Evolutionary conservation across 164 flowering plant species (phyloP), one percentile per base, ranked within the genome.

Genomic region (Aristolochia contorta): DNA sequence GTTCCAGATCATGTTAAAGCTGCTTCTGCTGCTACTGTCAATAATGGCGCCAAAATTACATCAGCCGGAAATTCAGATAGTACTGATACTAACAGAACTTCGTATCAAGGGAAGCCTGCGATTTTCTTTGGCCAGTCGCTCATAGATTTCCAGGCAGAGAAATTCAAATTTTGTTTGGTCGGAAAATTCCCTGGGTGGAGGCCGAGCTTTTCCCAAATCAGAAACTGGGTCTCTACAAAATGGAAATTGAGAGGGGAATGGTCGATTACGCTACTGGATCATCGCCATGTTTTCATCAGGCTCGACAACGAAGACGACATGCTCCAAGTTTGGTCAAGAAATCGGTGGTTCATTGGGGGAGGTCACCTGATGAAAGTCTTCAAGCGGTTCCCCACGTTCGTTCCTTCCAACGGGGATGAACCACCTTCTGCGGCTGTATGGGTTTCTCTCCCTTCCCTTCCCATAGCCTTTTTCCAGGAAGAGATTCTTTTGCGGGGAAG

Each of bases 261-360:
- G n/a, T n/a, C n/a, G n/a, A n/a, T n/a, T n/a, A n/a, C n/a, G n/a
- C n/a, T n/a, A n/a, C n/a, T n/a, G n/a, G n/a, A n/a, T n/a, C 53
- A 20, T 49, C 53, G 53, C n/a, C 53, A 49, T 49, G 53, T 49
- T 49, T 49, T 49, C 10, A 49, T 49, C 22, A 49, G 53, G 8
- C 53, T 49, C 7, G 53, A 49, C 53, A 16, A 49, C 22, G 53
- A 18, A 49, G 0, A 6, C 22, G 53, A 49, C 22, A 49, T 49
- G 53, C 53, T 49, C 20, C 53, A 18, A 6, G 22, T 49, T 18
- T 49, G 53, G 53, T 0, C 22, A 4, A 49, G 53, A 49, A 20
- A 20, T 4, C 20, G 19, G 14, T 49, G 53, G 53, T 49, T 49
- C 22, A 20, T 49, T 10, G 53, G n/a, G n/a, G n/a, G 22, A 18